phyloP scores from a whole-genome alignment of 2,329 filamentous ascomycete genomes.

The Coniochaeta sp. region DNA sequence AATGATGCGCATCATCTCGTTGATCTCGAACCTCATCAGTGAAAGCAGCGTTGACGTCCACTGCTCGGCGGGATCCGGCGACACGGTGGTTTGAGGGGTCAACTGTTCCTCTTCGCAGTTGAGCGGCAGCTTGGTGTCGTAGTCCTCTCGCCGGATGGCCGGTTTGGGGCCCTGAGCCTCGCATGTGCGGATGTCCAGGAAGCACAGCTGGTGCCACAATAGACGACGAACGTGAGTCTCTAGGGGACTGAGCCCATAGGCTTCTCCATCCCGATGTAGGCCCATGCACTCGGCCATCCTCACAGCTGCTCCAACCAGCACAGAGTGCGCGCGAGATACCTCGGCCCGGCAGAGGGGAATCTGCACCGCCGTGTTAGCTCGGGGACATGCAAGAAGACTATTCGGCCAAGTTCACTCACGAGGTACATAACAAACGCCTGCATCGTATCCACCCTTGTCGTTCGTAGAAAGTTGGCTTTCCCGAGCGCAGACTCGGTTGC shows the following conservation, averaged over 20 bases:
- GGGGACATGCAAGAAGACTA: not conserved
- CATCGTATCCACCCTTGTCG: conserved; percentile 64
- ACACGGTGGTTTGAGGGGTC: conserved; percentile 26
- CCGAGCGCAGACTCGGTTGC: conserved; percentile 61
- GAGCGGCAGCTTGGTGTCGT: conserved; percentile 64
- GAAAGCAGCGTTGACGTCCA: conserved; percentile 65
- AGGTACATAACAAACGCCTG: conserved; percentile 74
- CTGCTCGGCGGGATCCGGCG: conserved; percentile 36
- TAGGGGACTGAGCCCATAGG: conserved; percentile 57
- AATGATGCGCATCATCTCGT: conserved; percentile 63
- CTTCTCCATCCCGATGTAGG: conserved; percentile 61
- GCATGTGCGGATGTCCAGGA: conserved; percentile 67
- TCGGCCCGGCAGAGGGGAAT: conserved; percentile 66
- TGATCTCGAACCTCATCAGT: conserved; percentile 64
- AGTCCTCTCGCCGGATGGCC: conserved; percentile 66
- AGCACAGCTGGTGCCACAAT: conserved; percentile 73
- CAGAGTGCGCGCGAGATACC: conserved; percentile 66
- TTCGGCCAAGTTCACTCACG: conserved; percentile 32
- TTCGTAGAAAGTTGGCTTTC: conserved; percentile 64
- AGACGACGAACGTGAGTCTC: conserved; percentile 66
- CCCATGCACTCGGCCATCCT: conserved; percentile 73
- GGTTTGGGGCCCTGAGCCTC: conserved; percentile 68
- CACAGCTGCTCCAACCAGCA: conserved; percentile 63
- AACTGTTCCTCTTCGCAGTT: conserved; percentile 64
- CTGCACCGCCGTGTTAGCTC: conserved; percentile 26